phyloP scores from a whole-genome alignment of 192 early-diverging fungal genomes.

The Backusella tarrabulga region DNA sequence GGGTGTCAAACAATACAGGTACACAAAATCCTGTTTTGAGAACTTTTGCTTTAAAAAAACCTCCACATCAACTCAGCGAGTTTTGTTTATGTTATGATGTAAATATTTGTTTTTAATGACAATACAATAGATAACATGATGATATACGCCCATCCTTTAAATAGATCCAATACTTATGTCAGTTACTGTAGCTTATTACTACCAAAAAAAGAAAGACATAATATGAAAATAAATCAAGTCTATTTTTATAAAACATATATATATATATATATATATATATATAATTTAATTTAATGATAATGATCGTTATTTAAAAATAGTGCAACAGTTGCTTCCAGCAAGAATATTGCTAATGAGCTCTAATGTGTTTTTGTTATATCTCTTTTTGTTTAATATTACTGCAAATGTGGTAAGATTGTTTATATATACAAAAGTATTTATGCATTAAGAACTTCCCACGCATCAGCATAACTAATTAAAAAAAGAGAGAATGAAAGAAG shows the following conservation, averaged over 20 bases:
- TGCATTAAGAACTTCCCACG: neutral
- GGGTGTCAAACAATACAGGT: too few relatives aligned
- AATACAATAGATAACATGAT: too few relatives aligned
- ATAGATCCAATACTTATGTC: too few relatives aligned
- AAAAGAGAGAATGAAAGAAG: neutral
- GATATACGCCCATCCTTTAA: too few relatives aligned
- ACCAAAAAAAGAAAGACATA: too few relatives aligned
- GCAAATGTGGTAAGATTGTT: neutral
- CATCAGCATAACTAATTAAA: slow-evolving; percentile 1
- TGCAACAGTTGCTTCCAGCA: neutral
- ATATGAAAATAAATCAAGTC: slow-evolving; percentile 1
- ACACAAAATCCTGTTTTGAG: too few relatives aligned
- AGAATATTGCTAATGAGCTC: neutral
- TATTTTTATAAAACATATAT: neutral
- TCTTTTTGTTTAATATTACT: neutral
- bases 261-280: neutral
- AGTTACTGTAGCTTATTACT: too few relatives aligned
- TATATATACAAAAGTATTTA: neutral
- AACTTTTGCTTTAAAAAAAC: too few relatives aligned
- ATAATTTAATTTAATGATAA: neutral
- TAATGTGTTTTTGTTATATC: neutral
- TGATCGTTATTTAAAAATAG: neutral
- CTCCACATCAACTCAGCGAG: too few relatives aligned
- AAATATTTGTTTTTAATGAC: too few relatives aligned
- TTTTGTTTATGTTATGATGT: too few relatives aligned